Evolutionary conservation across 169 alveolate genomes (phyloP), one percentile per base, ranked within the genome.

Genomic region (Toxoplasma gondii): DNA sequence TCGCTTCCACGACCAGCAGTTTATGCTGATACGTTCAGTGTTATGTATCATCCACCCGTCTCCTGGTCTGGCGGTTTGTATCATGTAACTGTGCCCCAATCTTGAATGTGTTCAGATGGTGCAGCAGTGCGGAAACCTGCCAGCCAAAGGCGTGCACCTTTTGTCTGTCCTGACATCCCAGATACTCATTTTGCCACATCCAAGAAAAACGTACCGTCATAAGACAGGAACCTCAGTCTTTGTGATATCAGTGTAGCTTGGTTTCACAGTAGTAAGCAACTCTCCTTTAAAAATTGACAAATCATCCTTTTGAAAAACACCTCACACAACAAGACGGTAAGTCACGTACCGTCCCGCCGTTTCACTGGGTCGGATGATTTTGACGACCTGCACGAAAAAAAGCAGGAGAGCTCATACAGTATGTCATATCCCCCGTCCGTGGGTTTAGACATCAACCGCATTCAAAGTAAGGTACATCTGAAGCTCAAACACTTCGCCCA

Each of bases 271-370:
- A 29, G 78, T 64, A 64, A 24, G 78, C 78, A 64, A 2, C 78
- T 4, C 34, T 64, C 34, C 78, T 64, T 19, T 0, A 64, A 19
- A 64, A 64, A 64, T 17, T 29, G 34, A 64, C 78, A 29, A 29
- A 24, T 19, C 78, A 29, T 64, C 78, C 58, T 64, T 64, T 24
- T 19, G 5, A 29, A 49, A 34, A 49, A 64, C 45, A 39, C 74
- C 45, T 95, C 93, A 98, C 83, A 97, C 97, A 39, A 97, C 99
- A 49, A 99, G 97, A 91, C 99, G 96, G 93, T 98, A 99, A 34
- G 99, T 99, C 91, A 99, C 99, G 96, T 99, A 99, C 96, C 99
- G 97, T n/a, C 99, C 99, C 5, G 99, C 99, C n/a, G 99, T 98
- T 95, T 99, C 99, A 83, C 99, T 97, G 38, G 99, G 99, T 88